A percentile compares a stretch with the other conserved stretches of the same genome.
Evolutionary conservation across 768 basidiomycete genomes (phyloP).

Genomic region (Agaricus blazei): DNA sequence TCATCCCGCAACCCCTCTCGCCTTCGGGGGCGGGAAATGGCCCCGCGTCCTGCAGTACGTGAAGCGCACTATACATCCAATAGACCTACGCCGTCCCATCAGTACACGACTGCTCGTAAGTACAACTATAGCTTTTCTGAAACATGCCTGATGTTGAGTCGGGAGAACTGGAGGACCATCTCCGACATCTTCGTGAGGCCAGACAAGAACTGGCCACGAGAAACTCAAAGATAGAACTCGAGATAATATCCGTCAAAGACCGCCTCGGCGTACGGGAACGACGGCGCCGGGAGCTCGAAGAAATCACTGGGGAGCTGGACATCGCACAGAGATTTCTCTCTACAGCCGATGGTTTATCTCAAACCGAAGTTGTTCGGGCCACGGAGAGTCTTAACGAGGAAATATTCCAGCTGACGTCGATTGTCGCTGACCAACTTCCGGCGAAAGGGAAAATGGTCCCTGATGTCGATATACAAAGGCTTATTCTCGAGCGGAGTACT

Average conservation of each 20-base stretch:
- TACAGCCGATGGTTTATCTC: slow-evolving; percentile 37
- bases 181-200: background rate
- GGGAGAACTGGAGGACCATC: background rate
- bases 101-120: background rate
- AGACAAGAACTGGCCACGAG: background rate
- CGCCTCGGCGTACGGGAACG: slow-evolving; percentile 15
- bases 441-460: background rate
- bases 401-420: slow-evolving; percentile 40
- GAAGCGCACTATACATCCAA: no score
- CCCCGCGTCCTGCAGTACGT: no score
- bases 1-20: no score
- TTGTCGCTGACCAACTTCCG: slow-evolving; percentile 31
- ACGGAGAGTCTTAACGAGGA: slow-evolving; percentile 42
- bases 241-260: slow-evolving; percentile 16
- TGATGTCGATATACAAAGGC: background rate
- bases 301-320: slow-evolving; percentile 32
- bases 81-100: background rate
- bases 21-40: no score
- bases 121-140: background rate
- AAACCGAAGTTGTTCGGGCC: slow-evolving; percentile 33
- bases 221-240: slow-evolving; percentile 1
- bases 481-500: background rate
- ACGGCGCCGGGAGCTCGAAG: slow-evolving; percentile 22
- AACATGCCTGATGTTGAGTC: background rate
- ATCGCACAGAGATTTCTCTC: slow-evolving; percentile 38